Evolutionary conservation across 345 rosid species (phyloP).

Genomic region (Acer negundo): DNA sequence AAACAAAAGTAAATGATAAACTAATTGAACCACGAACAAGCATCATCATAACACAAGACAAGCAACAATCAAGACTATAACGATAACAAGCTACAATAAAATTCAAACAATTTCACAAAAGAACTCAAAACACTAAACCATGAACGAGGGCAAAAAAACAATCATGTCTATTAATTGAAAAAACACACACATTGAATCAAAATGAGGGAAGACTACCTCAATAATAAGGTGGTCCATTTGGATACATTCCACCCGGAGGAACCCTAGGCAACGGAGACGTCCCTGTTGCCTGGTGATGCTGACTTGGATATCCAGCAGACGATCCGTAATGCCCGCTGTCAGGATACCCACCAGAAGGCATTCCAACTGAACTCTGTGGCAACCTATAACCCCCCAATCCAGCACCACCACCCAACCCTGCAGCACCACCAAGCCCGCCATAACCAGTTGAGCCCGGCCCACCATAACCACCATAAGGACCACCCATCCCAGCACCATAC

Average conservation of each 20-base stretch:
- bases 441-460: slow-evolving; percentile 59
- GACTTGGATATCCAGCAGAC: slow-evolving; percentile 59
- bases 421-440: slow-evolving; percentile 37
- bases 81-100: neutral
- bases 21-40: neutral
- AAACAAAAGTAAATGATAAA: neutral
- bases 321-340: slow-evolving; percentile 61
- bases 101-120: neutral
- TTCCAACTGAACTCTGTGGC: slow-evolving; percentile 53
- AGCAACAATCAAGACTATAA: neutral
- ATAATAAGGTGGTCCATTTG: slow-evolving; percentile 68
- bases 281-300: slow-evolving; percentile 63
- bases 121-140: neutral
- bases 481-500: slow-evolving; percentile 46
- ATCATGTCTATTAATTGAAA: neutral
- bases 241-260: slow-evolving; percentile 78
- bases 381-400: slow-evolving; percentile 50
- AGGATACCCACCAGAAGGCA: slow-evolving; percentile 70
- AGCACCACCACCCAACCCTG: slow-evolving; percentile 23
- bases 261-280: slow-evolving; percentile 71
- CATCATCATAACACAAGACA: neutral
- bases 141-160: neutral
- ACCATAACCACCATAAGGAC: slow-evolving; percentile 61
- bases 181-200: neutral
- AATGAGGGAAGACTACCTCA: slow-evolving; percentile 48